phyloP scores from a whole-genome alignment of 2,329 filamentous ascomycete species.

The Neoscytalidium dimidiatum region DNA sequence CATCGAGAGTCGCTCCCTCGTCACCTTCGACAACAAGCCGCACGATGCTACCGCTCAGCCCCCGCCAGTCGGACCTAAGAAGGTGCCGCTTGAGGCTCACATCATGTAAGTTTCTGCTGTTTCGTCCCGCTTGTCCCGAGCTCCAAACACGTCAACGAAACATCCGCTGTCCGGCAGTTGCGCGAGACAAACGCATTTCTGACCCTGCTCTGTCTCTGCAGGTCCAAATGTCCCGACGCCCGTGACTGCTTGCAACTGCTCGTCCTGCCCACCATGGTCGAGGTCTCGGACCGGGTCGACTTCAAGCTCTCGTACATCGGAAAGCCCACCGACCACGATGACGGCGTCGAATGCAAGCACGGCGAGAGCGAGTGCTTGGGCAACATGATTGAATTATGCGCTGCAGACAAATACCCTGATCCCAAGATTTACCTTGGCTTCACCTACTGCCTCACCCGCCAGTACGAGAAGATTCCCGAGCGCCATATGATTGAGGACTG shows the following conservation, averaged over 20 bases:
- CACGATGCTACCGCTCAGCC: neutral
- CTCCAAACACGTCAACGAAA: neutral
- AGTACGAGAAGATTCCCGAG: conserved; percentile 77
- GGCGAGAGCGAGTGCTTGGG: conserved; percentile 89
- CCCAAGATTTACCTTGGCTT: conserved; percentile 90
- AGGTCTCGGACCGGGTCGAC: conserved; percentile 79
- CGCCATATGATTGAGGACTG: conserved; percentile 81
- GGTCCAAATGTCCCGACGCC: conserved; percentile 85
- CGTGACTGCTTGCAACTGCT: conserved; percentile 77
- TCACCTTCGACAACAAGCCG: neutral
- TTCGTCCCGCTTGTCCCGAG: conserved; percentile 11
- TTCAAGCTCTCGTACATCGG: conserved; percentile 92
- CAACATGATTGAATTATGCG: conserved; percentile 93
- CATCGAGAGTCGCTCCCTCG: neutral
- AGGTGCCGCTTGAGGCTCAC: conserved; percentile 84
- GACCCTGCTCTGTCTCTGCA: conserved; percentile 17
- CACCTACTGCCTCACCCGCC: conserved; percentile 80
- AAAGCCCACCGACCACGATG: conserved; percentile 71
- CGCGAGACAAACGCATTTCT: neutral
- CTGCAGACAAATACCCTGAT: conserved; percentile 76
- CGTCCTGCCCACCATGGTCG: conserved; percentile 84
- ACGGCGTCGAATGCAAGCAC: conserved; percentile 85
- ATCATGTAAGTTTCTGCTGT: conserved; percentile 64
- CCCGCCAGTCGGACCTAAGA: conserved; percentile 22
- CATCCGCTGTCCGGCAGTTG: neutral